A percentile compares a stretch with the other conserved stretches of the same genome.
phyloP scores from a whole-genome alignment of 805 yeast species.

The Starmerella bombicola region DNA sequence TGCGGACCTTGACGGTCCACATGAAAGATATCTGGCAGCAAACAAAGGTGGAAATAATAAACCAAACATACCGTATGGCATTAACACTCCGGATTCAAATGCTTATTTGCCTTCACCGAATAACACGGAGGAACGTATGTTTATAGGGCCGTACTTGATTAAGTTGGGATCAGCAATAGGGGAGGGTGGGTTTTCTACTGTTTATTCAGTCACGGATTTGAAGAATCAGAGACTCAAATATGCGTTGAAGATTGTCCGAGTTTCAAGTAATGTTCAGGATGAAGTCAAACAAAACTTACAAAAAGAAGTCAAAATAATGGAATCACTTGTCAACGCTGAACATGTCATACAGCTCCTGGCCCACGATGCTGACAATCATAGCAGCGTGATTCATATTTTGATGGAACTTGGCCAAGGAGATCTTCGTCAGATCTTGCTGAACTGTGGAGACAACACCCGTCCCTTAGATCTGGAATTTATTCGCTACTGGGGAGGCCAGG shows the following conservation, averaged over 20 bases:
- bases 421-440: constrained; percentile 63
- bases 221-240: background rate
- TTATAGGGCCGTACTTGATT: constrained; percentile 1
- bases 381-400: constrained; percentile 53
- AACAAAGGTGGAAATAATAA: too few relatives aligned
- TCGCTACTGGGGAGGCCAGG: constrained; percentile 77
- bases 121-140: background rate
- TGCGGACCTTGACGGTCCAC: too few relatives aligned
- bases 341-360: constrained; percentile 73
- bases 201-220: constrained; percentile 8
- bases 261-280: background rate
- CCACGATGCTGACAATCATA: constrained; percentile 41
- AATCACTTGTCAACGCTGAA: constrained; percentile 44
- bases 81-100: too few relatives aligned
- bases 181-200: constrained; percentile 17
- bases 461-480: constrained; percentile 58
- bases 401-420: constrained; percentile 96
- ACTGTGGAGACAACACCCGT: constrained; percentile 35
- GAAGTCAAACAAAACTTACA: constrained; percentile 26
- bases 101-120: background rate
- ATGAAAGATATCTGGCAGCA: too few relatives aligned
- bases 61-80: too few relatives aligned
- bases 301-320: constrained; percentile 71
- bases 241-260: constrained; percentile 15
- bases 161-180: constrained; percentile 11